phyloP scores from a whole-genome alignment of 768 basidiomycete species.

The Suillus weaverae region DNA sequence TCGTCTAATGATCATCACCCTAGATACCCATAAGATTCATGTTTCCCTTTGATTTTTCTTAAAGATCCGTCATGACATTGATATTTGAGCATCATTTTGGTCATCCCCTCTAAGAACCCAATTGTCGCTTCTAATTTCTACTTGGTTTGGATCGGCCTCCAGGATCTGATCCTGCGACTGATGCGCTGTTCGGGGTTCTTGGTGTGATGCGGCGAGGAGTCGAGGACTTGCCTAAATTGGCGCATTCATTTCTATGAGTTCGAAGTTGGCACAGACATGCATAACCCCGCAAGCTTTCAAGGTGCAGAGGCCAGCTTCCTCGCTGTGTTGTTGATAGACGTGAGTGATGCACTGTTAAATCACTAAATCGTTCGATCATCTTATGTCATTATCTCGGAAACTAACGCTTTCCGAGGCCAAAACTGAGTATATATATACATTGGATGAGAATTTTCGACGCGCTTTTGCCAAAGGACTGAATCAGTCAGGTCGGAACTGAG shows the following conservation, averaged over 20 bases:
- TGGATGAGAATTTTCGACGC: conserved; percentile 43
- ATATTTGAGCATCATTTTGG: conserved; percentile 49
- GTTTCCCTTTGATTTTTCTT: conserved; percentile 29
- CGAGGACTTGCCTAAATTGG: conserved; percentile 36
- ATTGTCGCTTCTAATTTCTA: conserved; percentile 42
- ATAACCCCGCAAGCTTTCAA: conserved; percentile 21
- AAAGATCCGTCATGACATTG: conserved; percentile 44
- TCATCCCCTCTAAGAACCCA: conserved; percentile 43
- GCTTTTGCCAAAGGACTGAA: conserved; percentile 33
- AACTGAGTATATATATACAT: conserved; percentile 39
- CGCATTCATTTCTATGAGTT: conserved; percentile 33
- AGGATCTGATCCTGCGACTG: conserved; percentile 37
- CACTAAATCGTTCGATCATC: conserved; percentile 9
- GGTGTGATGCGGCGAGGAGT: conserved; percentile 19
- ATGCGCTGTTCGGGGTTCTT: conserved; percentile 38
- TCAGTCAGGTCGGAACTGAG: conserved; percentile 5
- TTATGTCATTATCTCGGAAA: conserved; percentile 14
- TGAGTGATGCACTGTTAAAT: conserved; percentile 23
- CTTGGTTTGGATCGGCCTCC: conserved; percentile 41
- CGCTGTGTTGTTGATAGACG: conserved; percentile 38
- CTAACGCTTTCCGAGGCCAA: conserved; percentile 45
- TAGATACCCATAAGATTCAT: conserved; percentile 52
- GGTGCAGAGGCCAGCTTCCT: conserved; percentile 29
- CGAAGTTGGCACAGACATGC: conserved; percentile 33
- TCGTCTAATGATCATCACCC: conserved; percentile 46